phyloP scores from a whole-genome alignment of 2,329 filamentous ascomycete genomes.

The Trichoderma sp. region DNA sequence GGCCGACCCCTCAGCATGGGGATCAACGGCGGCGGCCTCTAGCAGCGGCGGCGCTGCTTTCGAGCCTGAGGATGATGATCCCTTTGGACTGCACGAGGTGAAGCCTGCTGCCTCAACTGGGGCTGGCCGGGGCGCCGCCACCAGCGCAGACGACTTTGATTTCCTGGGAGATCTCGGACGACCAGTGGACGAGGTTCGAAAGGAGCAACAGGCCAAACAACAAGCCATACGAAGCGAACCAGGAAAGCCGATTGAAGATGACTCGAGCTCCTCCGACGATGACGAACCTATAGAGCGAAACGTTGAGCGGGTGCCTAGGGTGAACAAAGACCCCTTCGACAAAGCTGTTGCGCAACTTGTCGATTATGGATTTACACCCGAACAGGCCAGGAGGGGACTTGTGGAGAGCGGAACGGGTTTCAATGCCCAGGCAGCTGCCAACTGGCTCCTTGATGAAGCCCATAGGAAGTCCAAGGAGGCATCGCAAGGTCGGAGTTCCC shows the following conservation, averaged over 20 bases:
- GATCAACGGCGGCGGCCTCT: conserved; percentile 26
- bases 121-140: conserved; percentile 29
- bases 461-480: conserved; percentile 80
- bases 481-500: conserved; percentile 50
- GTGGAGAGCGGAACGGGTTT: conserved; percentile 74
- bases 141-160: conserved; percentile 57
- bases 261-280: conserved; percentile 49
- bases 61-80: conserved; percentile 75
- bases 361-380: conserved; percentile 88
- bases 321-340: conserved; percentile 55
- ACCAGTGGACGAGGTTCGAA: conserved; percentile 62
- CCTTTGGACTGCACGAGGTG: conserved; percentile 75
- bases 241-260: conserved; percentile 55
- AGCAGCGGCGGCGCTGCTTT: conserved; percentile 41
- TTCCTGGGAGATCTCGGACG: conserved; percentile 63
- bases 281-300: conserved; percentile 27
- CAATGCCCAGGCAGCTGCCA: conserved; percentile 82
- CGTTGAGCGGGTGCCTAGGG: conserved; percentile 26
- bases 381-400: conserved; percentile 78
- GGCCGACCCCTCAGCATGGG: conserved; percentile 55
- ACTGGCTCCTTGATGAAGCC: conserved; percentile 87
- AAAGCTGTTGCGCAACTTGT: conserved; percentile 82
- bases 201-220: conserved; percentile 42
- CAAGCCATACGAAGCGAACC: conserved; percentile 42
- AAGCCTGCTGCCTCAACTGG: conserved; percentile 38